Evolutionary conservation across 345 rosid genomes (phyloP), one percentile per base, ranked within the genome.

Genomic region (Eucalyptus paniculata): DNA sequence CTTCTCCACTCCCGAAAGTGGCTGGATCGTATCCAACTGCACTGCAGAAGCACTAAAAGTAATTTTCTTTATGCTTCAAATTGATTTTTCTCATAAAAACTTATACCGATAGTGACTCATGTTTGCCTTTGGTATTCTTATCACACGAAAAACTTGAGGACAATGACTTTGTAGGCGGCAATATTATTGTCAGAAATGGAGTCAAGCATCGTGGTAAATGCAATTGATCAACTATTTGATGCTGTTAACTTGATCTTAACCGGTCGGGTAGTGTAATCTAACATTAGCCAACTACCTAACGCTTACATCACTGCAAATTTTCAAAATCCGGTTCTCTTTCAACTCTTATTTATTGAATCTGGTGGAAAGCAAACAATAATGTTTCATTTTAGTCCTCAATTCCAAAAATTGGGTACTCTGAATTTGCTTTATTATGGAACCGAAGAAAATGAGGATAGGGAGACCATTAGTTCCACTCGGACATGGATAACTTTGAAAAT

Each of bases 1-100:
- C 87, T 96, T 94, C 93, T 95, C 97, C 2, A 95, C 96, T 21
- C 92, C 92, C 2, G 97, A 96, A 45, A 90, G 94, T 88, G 95
- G 94, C 10, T 95, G 96, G 97, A 91, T 90, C 40, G 95, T 92
- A 18, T 94, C 97, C 4, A 94, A 96, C 88, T 92, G 94, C 67
- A 92, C 96, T 5, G 91, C 95, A 3, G 96, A 96, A 93, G 93
- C 92, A 37, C 91, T 96, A 37, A 94, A 95, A 94, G 95, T 92
- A 87, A 17, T 28, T 2, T 88, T 69, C 69, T 62, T 62, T 28
- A 62, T 62, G 69, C 69, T 62, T 62, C 69, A 62, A 62, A 62
- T 30, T 62, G 34, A 62, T 30, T 62, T 62, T 62, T 62, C 34
- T 62, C 69, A 30, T 28, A 9, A 62, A 7, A 58, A 13, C 32